Percentiles rank a stretch among this genome's conserved stretches.
phyloP scores from a whole-genome alignment of 2,329 filamentous ascomycete genomes.

The Capronia americana region DNA sequence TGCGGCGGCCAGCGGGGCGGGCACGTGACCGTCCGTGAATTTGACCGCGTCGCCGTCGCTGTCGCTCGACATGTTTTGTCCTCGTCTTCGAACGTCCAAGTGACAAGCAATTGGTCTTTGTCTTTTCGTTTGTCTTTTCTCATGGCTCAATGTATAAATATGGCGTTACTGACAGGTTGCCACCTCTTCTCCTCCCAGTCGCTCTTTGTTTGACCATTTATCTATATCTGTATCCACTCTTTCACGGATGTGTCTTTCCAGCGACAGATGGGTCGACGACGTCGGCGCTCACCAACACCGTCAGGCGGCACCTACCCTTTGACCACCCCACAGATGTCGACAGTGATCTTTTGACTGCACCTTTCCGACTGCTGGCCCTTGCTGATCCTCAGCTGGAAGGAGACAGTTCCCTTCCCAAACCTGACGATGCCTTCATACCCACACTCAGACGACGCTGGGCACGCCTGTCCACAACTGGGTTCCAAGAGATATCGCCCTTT shows the following conservation, averaged over 20 bases:
- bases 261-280: constrained; percentile 48
- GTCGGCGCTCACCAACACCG: constrained; percentile 44
- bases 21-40: not conserved
- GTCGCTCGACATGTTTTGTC: not conserved
- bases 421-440: constrained; percentile 53
- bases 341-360: constrained; percentile 55
- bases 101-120: constrained; percentile 43
- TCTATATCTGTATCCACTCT: constrained; percentile 85
- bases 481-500: constrained; percentile 3
- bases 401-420: constrained; percentile 76
- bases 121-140: constrained; percentile 38
- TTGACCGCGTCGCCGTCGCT: not conserved
- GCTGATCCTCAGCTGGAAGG: constrained; percentile 95
- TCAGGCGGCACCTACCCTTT: constrained; percentile 46
- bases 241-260: constrained; percentile 82
- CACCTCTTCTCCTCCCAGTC: constrained; percentile 65
- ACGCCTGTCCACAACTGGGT: constrained; percentile 3
- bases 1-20: not conserved
- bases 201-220: constrained; percentile 74
- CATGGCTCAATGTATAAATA: constrained; percentile 34
- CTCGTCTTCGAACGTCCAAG: not conserved
- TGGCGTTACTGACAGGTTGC: constrained; percentile 42
- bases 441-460: constrained; percentile 50
- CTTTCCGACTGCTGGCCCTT: constrained; percentile 85
- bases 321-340: constrained; percentile 13